These are phyloP conservation scores for Cephalotrichum gorgonifer DNA, from an alignment of 2,329 filamentous ascomycete genomes.

Conservation along the genomic window DNA sequence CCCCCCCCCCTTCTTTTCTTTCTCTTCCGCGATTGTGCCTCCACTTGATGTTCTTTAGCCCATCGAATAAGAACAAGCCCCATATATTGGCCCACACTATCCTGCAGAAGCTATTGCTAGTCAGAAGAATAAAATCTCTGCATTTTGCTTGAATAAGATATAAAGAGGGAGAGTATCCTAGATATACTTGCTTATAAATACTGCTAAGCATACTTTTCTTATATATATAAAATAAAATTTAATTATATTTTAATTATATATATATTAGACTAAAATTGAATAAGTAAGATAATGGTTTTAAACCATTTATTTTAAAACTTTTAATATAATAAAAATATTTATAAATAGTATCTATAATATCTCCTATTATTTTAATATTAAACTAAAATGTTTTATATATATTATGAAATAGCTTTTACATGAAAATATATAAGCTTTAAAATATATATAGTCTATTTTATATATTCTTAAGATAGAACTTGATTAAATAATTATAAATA, in stretches of 20 bases:
- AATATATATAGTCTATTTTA: neutral
- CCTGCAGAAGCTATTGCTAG: neutral
- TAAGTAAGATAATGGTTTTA: neutral
- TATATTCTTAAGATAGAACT: slow-evolving; percentile 1
- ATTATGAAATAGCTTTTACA: neutral
- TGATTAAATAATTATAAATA: slow-evolving; percentile 2
- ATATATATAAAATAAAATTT: neutral
- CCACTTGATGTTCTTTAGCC: no score
- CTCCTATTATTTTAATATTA: neutral
- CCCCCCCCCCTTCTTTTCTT: no score
- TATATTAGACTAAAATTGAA: neutral
- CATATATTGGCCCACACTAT: no score
- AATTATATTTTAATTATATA: neutral
- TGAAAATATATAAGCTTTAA: neutral
- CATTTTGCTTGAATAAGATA: slow-evolving; percentile 3
- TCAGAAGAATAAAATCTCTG: neutral
- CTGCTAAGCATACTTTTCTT: neutral
- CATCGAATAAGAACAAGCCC: no score
- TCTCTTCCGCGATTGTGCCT: no score
- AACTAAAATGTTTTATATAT: neutral
- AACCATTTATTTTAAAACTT: neutral
- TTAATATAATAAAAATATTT: neutral
- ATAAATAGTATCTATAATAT: neutral
- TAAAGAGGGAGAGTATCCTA: neutral
- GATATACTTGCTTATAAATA: neutral